These are phyloP conservation scores for Colletotrichum phormii DNA, from an alignment of 2,329 filamentous ascomycete genomes.

Conservation along the genomic window DNA sequence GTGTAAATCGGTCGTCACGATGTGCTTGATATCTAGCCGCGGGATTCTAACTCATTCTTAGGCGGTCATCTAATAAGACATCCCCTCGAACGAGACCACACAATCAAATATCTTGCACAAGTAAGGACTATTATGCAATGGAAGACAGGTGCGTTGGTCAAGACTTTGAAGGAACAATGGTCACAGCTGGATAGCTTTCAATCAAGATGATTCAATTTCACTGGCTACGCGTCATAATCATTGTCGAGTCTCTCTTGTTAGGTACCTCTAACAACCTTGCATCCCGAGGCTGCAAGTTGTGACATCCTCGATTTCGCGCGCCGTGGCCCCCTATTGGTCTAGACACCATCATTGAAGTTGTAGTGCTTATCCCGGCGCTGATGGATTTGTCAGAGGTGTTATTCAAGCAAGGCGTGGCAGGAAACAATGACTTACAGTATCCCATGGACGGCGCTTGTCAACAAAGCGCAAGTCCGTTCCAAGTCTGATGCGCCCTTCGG, in stretches of 20 bases:
- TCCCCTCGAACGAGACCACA: constrained; percentile 32
- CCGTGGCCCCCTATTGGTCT: neutral
- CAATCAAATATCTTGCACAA: constrained; percentile 39
- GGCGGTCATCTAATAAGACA: constrained; percentile 27
- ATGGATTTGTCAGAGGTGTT: neutral
- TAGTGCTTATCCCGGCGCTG: constrained; percentile 28
- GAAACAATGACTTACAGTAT: constrained; percentile 47
- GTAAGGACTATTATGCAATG: constrained; percentile 23
- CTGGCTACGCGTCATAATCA: neutral
- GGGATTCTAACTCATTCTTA: neutral
- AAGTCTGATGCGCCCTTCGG: constrained; percentile 62
- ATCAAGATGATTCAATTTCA: constrained; percentile 3
- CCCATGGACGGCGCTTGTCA: constrained; percentile 60
- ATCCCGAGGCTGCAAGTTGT: too few species aligned
- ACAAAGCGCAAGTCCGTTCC: constrained; percentile 69
- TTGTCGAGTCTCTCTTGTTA: too few species aligned
- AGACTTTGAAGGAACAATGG: constrained; percentile 37
- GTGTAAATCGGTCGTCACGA: constrained; percentile 16
- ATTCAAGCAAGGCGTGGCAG: neutral
- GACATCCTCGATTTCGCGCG: neutral
- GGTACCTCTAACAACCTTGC: too few species aligned
- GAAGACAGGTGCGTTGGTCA: constrained; percentile 26
- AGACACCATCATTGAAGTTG: constrained; percentile 21
- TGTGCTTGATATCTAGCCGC: neutral
- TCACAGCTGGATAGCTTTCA: constrained; percentile 29